A percentile compares a stretch with the other conserved stretches of the same genome.
phyloP scores from a whole-genome alignment of 768 basidiomycete species.

The Trametes cubensis region DNA sequence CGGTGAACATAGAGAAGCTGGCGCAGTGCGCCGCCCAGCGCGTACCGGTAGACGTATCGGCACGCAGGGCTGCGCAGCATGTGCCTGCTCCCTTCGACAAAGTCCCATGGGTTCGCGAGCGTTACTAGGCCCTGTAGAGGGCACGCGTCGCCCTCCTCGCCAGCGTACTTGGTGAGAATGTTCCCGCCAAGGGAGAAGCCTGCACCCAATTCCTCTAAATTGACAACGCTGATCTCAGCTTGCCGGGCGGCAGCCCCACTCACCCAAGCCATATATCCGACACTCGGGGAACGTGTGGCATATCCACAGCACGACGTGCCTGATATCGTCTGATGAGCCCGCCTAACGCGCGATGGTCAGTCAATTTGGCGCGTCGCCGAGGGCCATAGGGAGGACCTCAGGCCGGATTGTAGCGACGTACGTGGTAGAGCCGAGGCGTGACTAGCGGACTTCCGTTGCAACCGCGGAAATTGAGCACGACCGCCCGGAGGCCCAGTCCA shows the following conservation, averaged over 20 bases:
- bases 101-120: constrained; percentile 32
- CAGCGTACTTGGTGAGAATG: constrained; percentile 28
- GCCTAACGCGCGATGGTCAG: constrained; percentile 18
- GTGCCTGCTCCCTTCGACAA: constrained; percentile 19
- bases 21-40: constrained; percentile 27
- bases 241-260: constrained; percentile 12
- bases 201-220: background rate
- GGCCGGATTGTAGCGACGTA: constrained; percentile 6
- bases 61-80: constrained; percentile 20
- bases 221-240: background rate
- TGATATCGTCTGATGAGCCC: constrained; percentile 30
- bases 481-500: constrained; percentile 27
- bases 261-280: constrained; percentile 27
- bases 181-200: constrained; percentile 32
- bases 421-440: constrained; percentile 29
- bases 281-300: constrained; percentile 26
- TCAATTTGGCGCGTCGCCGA: background rate
- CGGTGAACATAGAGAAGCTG: constrained; percentile 23
- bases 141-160: constrained; percentile 30
- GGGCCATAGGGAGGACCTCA: background rate
- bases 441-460: constrained; percentile 29
- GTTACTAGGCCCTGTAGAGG: constrained; percentile 26
- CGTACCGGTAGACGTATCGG: constrained; percentile 26
- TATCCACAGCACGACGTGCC: constrained; percentile 26
- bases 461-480: constrained; percentile 31